Conservation (phyloP, 441 rosid genomes). For the Biscutella laevigata region DNA sequence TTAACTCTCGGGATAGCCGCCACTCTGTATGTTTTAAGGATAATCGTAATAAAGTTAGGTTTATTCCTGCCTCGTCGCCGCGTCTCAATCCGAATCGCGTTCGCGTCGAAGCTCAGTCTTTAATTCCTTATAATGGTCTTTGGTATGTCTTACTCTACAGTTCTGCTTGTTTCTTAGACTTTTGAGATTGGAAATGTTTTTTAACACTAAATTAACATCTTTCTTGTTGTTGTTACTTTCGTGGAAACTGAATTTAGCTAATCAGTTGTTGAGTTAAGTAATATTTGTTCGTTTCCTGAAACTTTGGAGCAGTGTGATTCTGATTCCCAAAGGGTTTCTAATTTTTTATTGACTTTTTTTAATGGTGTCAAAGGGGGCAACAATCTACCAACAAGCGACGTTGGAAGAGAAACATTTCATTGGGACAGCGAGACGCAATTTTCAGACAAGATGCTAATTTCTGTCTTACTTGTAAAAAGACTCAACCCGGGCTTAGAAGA, state of each 20-base stretch:
- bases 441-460: conserved; percentile 31
- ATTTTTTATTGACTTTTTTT: conserved; percentile 1
- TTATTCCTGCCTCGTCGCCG: conserved; percentile 17
- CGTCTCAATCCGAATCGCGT: conserved; percentile 17
- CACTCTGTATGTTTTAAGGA: conserved; percentile 14
- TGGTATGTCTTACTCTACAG: conserved; percentile 29
- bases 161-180: no score
- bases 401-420: conserved; percentile 30
- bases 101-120: conserved; percentile 27
- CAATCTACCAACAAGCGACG: conserved; percentile 30
- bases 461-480: conserved; percentile 36
- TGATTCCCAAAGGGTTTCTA: not conserved
- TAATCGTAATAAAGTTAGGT: conserved; percentile 23
- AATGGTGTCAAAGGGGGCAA: conserved; percentile 34
- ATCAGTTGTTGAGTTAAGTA: not conserved
- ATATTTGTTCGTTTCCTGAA: not conserved
- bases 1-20: conserved; percentile 20
- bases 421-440: conserved; percentile 31
- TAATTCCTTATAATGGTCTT: conserved; percentile 13
- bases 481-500: conserved; percentile 29
- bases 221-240: not conserved
- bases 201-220: not conserved
- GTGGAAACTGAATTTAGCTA: not conserved
- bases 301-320: not conserved
- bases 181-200: not conserved